These are phyloP conservation scores for Trichoderma sp. DNA, from an alignment of 2,329 filamentous ascomycete genomes.

Conservation along the genomic window DNA sequence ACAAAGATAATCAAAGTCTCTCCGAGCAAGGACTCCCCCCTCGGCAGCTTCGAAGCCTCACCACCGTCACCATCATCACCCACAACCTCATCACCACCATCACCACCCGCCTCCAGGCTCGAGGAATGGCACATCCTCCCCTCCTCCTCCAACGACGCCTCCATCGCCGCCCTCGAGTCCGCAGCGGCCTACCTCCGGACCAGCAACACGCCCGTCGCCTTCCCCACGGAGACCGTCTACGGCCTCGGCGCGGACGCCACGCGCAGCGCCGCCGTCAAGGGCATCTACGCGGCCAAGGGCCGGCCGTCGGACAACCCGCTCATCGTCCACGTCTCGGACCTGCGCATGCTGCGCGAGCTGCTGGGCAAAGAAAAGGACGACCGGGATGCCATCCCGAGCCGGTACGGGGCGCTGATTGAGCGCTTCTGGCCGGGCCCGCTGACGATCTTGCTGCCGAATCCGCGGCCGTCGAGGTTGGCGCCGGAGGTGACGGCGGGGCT, in stretches of 20 bases:
- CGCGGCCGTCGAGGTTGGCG: constrained; percentile 69
- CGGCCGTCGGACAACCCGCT: constrained; percentile 92
- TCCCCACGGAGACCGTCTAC: constrained; percentile 97
- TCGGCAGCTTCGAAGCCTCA: constrained; percentile 41
- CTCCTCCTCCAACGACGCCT: constrained; percentile 37
- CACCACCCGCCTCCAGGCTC: constrained; percentile 37
- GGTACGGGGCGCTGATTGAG: constrained; percentile 77
- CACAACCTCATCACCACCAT: constrained; percentile 41
- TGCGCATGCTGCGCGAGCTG: constrained; percentile 71
- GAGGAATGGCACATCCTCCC: constrained; percentile 48
- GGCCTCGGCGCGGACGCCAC: constrained; percentile 96
- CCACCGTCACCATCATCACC: constrained; percentile 41
- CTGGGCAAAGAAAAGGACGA: constrained; percentile 44
- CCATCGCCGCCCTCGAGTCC: constrained; percentile 53
- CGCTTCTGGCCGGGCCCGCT: constrained; percentile 94
- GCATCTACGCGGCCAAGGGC: constrained; percentile 92
- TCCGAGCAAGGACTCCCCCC: constrained; percentile 35
- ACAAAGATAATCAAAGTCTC: constrained; percentile 46
- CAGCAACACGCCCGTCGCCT: constrained; percentile 79
- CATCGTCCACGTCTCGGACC: constrained; percentile 86
- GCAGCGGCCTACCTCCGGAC: constrained; percentile 68
- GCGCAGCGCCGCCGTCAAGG: constrained; percentile 75
- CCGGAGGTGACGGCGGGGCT: constrained; percentile 91
- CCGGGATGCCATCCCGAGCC: constrained; percentile 61
- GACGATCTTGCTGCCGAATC: constrained; percentile 84